Evolutionary conservation across 495 filamentous ascomycete species (phyloP).

Genomic region (Extremus antarcticus): DNA sequence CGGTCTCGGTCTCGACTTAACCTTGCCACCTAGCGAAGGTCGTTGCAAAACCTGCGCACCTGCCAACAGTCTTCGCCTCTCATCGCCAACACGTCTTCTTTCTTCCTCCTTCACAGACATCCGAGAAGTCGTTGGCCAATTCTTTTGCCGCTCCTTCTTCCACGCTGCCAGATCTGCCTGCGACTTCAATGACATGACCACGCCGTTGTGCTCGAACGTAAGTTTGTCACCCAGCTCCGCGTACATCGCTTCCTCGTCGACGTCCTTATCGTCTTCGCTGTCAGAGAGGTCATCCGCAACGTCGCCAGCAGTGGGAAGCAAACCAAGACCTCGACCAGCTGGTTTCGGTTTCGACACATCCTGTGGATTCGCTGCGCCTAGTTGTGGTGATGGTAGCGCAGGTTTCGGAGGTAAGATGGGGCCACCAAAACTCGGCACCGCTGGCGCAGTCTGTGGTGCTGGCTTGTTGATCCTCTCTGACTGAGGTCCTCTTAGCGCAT

Average conservation of each 20-base stretch:
- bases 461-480: background rate
- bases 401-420: slow-evolving; percentile 44
- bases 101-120: slow-evolving; percentile 35
- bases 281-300: slow-evolving; percentile 18
- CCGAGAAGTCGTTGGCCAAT: slow-evolving; percentile 64
- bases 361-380: too few relatives aligned
- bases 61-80: slow-evolving; percentile 11
- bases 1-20: background rate
- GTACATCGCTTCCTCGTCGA: slow-evolving; percentile 59
- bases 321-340: slow-evolving; percentile 41
- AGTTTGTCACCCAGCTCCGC: slow-evolving; percentile 19
- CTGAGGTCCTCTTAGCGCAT: slow-evolving; percentile 8
- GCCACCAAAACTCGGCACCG: slow-evolving; percentile 52
- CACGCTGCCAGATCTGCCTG: slow-evolving; percentile 63
- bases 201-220: slow-evolving; percentile 28
- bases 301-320: slow-evolving; percentile 64
- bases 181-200: slow-evolving; percentile 35
- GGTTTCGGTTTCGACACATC: background rate
- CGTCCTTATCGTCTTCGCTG: slow-evolving; percentile 61
- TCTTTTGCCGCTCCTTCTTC: slow-evolving; percentile 68
- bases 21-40: background rate
- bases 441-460: slow-evolving; percentile 30
- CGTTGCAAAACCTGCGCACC: slow-evolving; percentile 1
- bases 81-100: slow-evolving; percentile 7
- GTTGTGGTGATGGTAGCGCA: too few relatives aligned